These are phyloP conservation scores for Neurospora sp. DNA, from an alignment of 495 filamentous ascomycete species.

Conservation along the genomic window DNA sequence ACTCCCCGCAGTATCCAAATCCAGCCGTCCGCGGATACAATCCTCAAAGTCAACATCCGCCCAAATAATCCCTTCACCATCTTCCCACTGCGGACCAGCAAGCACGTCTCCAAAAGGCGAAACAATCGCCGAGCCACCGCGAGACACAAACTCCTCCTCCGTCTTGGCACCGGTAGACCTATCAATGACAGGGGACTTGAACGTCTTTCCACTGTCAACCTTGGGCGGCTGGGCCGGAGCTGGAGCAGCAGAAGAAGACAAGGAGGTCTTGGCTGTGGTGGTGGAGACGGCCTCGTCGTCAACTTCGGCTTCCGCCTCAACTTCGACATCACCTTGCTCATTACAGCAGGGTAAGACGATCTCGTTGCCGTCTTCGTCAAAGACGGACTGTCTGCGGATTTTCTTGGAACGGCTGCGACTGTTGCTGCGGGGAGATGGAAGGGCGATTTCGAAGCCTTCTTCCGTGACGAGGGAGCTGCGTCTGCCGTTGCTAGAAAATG, in stretches of 20 bases:
- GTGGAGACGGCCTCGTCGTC: slow-evolving; percentile 3
- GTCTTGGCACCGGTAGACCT: background rate
- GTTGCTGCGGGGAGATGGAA: slow-evolving; percentile 8
- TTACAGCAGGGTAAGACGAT: slow-evolving; percentile 24
- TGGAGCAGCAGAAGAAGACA: background rate
- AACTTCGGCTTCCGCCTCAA: background rate
- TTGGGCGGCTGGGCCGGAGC: background rate
- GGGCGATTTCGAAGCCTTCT: slow-evolving; percentile 31
- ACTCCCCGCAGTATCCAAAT: slow-evolving; percentile 64
- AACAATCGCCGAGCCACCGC: slow-evolving; percentile 77
- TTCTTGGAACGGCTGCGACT: background rate
- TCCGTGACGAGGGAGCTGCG: slow-evolving; percentile 26
- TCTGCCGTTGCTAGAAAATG: background rate
- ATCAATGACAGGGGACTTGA: background rate
- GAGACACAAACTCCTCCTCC: slow-evolving; percentile 41
- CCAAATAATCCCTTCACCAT: slow-evolving; percentile 43
- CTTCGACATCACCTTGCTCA: background rate
- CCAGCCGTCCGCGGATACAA: slow-evolving; percentile 43
- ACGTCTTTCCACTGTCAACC: background rate
- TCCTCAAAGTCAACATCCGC: slow-evolving; percentile 44
- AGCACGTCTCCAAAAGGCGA: slow-evolving; percentile 69
- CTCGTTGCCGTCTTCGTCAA: slow-evolving; percentile 39
- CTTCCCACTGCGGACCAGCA: slow-evolving; percentile 75
- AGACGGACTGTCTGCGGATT: slow-evolving; percentile 21
- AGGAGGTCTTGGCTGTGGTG: slow-evolving; percentile 11